A percentile compares a stretch with the other conserved stretches of the same genome.
phyloP scores from a whole-genome alignment of 2,329 filamentous ascomycete species.

The Fusarium acutatum region DNA sequence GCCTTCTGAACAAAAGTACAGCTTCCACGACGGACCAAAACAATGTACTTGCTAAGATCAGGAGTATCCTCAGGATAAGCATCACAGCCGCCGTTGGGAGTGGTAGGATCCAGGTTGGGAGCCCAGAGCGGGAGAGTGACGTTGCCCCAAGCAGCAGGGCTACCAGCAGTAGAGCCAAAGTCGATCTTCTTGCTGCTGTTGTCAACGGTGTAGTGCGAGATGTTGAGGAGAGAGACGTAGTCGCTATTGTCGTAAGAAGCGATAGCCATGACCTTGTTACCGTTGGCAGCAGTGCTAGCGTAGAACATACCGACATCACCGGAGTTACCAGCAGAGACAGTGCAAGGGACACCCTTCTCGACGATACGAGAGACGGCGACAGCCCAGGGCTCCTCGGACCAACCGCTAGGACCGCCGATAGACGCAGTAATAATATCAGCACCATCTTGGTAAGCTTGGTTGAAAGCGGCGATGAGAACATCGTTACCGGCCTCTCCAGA shows the following conservation, averaged over 20 bases:
- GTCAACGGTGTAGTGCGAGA: conserved; percentile 53
- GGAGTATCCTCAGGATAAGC: conserved; percentile 62
- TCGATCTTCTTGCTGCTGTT: conserved; percentile 38
- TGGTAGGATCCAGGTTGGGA: conserved; percentile 57
- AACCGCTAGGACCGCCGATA: conserved; percentile 60
- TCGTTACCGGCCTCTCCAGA: conserved; percentile 59
- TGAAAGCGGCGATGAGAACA: conserved; percentile 66
- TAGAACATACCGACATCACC: conserved; percentile 59
- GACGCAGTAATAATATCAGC: conserved; percentile 65
- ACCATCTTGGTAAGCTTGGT: conserved; percentile 66
- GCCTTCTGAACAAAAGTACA: conserved; percentile 67
- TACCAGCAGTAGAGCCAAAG: conserved; percentile 54
- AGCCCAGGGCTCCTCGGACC: conserved; percentile 61
- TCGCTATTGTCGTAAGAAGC: conserved; percentile 60
- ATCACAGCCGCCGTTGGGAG: conserved; percentile 60
- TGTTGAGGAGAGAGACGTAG: conserved; percentile 53
- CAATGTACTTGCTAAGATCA: conserved; percentile 65
- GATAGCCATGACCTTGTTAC: conserved; percentile 57
- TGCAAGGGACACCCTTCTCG: conserved; percentile 61
- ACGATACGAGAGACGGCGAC: conserved; percentile 61
- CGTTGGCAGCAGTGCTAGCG: conserved; percentile 58
- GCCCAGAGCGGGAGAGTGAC: conserved; percentile 60
- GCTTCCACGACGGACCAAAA: conserved; percentile 66
- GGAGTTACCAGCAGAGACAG: conserved; percentile 62
- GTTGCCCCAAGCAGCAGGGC: conserved; percentile 52